Evolutionary conservation across 495 filamentous ascomycete genomes (phyloP), one percentile per base, ranked within the genome.

Genomic region (Podospora australis): DNA sequence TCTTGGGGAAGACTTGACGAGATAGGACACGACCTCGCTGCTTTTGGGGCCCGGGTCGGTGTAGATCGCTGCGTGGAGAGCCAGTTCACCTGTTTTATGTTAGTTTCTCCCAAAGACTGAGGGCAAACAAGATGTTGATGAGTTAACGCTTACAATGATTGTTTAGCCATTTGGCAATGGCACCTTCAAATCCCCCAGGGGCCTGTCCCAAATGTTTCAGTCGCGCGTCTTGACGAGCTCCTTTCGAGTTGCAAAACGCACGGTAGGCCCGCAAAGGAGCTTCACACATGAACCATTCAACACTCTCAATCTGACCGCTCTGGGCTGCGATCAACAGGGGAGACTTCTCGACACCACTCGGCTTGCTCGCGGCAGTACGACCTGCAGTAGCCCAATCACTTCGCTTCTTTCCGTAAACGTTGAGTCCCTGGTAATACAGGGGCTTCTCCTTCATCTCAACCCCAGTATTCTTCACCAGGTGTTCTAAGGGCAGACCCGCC

Each of bases 281-380:
- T 25, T 83, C 81, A 32, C 81, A 78, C 39, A 88, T 60, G 56
- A 85, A 84, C 79, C 82, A 90, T 57, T 88, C 79, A 0, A 80
- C 74, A 23, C 72, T 72, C 7, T 79, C 74, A 21, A 90, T 59
- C 14, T 66, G 78, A 13, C 82, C 82, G 9, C 58, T 36, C 8
- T 64, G 43, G 0, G 83, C 83, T 14, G 82, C 78, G 17, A 71
- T 54, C 2, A 88, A 66, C 10, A 86, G 63, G 1, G 84, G 85
- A 14, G 81, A 73, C 9, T 59, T 61, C 1, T 57, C 50, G 25
- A 46, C 41, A 4, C 53, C 66, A 2, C 49, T 53, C 2, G 54
- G 13, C 24, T 52, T 54, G 14, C 50, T 34, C 9, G 60, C 55
- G 2, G 63, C 53, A 8, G 68, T 70, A 5, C 77, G 68, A 13